Evolutionary conservation across 257 asterid species (phyloP), one percentile per base, ranked within the genome.

Genomic region (Linaria vulgaris): DNA sequence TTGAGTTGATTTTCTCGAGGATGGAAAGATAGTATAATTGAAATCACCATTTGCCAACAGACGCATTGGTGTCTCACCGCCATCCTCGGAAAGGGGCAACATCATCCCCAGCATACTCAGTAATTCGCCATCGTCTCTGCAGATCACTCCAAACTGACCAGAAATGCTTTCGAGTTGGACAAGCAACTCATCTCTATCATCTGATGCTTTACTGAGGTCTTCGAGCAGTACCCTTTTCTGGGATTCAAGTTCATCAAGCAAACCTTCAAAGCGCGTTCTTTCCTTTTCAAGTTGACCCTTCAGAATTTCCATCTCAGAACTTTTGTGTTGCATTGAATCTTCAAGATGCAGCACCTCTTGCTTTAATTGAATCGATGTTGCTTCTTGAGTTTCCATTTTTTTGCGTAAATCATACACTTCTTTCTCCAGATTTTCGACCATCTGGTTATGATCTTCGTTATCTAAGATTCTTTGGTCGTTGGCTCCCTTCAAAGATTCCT

Each of bases 61-160:
- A 30, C 50, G 22, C 17, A 30, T 50, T 52, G 9, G 61, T 46
- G 55, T 17, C 62, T 75, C 76, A 68, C 56, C 3, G 2, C 20
- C 52, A 41, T 61, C 79, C 51, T 72, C 79, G 14, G 69, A 56
- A 47, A 23, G 4, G 31, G 19, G 66, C 68, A 52, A 56, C 38
- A 69, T 45, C 15, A 58, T 79, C 63, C 65, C 73, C 73, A 82
- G 9, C 69, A 69, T 58, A 16, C 15, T 56, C 73, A 25, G 65
- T 70, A 82, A 64, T 21, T 63, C 69, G 39, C 9, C 68, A 59
- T 76, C 85, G 41, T 79, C 78, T 45, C 59, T 31, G 69, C 76
- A 76, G 62, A 76, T 27, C 17, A 44, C 51, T 31, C 50, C 79
- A 27, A 82, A 46, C 54, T 31, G 72, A 45, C 59, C 73, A 70